Evolutionary conservation across 1,284 basidiomycete genomes (phyloP).

Genomic region (Wolfiporia cocos): DNA sequence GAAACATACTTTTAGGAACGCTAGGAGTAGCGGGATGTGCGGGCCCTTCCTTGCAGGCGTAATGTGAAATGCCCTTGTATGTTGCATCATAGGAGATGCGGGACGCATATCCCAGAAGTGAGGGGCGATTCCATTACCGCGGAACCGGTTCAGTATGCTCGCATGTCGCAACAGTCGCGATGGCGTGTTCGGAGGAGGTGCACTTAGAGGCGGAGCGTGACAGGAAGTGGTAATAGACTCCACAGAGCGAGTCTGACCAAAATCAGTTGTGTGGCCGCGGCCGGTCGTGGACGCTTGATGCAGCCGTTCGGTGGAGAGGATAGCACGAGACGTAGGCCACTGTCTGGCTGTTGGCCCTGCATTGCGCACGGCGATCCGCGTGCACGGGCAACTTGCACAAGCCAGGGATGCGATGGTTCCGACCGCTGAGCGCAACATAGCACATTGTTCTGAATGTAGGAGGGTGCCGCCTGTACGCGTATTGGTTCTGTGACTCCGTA

Average conservation of each 20-base stretch:
- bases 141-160: no score
- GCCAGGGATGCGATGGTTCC: conserved; percentile 10
- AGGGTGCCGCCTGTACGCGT: background rate
- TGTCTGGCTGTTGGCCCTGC: background rate
- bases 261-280: no score
- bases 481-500: no score
- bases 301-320: background rate
- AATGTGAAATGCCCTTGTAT: conserved; percentile 32
- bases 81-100: background rate
- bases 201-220: no score
- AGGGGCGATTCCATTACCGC: no score
- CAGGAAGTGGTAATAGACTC: no score
- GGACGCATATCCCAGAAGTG: background rate
- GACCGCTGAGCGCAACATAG: conserved; percentile 20
- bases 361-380: background rate
- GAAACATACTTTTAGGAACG: conserved; percentile 47
- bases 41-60: conserved; percentile 32
- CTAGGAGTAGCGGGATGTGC: conserved; percentile 32
- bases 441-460: conserved; percentile 17
- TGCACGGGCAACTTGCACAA: background rate
- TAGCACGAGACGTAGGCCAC: background rate
- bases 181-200: no score
- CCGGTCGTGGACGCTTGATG: background rate
- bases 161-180: no score
- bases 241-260: no score